Percentiles rank a stretch among this genome's conserved stretches.
Conservation (phyloP, 441 rosid species). For the Breynia disticha region DNA sequence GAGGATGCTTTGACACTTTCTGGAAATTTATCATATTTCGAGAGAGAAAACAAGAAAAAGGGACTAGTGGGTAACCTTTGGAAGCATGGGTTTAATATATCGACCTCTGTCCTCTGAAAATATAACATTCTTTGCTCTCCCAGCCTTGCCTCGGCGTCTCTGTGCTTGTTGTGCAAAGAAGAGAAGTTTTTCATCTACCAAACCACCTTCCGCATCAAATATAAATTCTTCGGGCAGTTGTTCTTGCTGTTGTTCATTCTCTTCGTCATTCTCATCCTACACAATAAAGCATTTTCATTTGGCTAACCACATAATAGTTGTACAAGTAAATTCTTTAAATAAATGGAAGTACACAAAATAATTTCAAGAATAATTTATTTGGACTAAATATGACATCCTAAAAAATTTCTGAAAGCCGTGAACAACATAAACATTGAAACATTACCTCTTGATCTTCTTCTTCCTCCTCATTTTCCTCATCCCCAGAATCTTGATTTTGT, state of each 20-base stretch:
- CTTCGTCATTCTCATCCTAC: slow-evolving; percentile 54
- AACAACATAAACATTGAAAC: background rate
- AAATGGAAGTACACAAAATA: no score
- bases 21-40: background rate
- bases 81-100: slow-evolving; percentile 96
- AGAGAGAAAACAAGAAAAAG: slow-evolving; percentile 6
- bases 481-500: slow-evolving; percentile 68
- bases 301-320: no score
- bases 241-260: slow-evolving; percentile 84
- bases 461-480: slow-evolving; percentile 75
- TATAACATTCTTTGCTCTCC: slow-evolving; percentile 95
- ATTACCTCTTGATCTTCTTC: slow-evolving; percentile 77
- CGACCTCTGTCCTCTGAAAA: slow-evolving; percentile 99
- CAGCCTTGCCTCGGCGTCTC: slow-evolving; percentile 87
- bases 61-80: slow-evolving; percentile 50
- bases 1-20: no score
- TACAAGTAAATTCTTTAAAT: no score
- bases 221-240: slow-evolving; percentile 96
- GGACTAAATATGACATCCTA: no score
- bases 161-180: slow-evolving; percentile 98
- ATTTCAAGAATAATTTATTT: no score
- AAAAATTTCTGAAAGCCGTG: background rate
- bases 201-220: slow-evolving; percentile 97
- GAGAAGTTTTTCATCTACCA: slow-evolving; percentile 96
- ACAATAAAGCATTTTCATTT: slow-evolving; percentile 11